Evolutionary conservation across 2,329 filamentous ascomycete species (phyloP).

Genomic region (Polytolypa hystricis): DNA sequence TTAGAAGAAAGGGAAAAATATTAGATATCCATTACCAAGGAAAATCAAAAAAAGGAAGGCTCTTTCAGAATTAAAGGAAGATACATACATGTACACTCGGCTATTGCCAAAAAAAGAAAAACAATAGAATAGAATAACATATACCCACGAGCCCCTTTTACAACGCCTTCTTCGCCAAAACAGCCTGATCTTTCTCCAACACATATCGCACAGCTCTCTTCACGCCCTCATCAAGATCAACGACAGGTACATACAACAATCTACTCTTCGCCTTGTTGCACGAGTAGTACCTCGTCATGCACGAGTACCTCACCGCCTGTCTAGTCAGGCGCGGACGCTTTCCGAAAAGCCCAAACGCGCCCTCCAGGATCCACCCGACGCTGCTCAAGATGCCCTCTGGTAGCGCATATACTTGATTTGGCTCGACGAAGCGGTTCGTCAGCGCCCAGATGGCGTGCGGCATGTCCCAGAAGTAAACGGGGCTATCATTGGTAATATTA

Average conservation of each 20-base stretch:
- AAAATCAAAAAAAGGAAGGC: no score
- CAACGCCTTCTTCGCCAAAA: slow-evolving; percentile 30
- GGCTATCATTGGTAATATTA: slow-evolving; percentile 80
- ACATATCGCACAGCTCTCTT: slow-evolving; percentile 35
- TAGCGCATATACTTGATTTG: slow-evolving; percentile 30
- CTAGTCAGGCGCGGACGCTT: slow-evolving; percentile 36
- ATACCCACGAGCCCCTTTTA: slow-evolving; percentile 17
- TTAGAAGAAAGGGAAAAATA: no score
- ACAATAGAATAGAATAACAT: slow-evolving; percentile 16
- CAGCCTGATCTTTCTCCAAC: slow-evolving; percentile 22
- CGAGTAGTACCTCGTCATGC: slow-evolving; percentile 39
- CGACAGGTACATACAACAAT: slow-evolving; percentile 35
- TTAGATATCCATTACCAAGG: no score
- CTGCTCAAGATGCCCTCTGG: slow-evolving; percentile 29
- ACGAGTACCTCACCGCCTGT: slow-evolving; percentile 36
- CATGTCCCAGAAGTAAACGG: slow-evolving; percentile 87
- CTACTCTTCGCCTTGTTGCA: slow-evolving; percentile 36
- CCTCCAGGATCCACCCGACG: slow-evolving; percentile 33
- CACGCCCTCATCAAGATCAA: slow-evolving; percentile 36
- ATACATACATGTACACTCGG: no score
- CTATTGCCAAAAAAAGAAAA: slow-evolving; percentile 1
- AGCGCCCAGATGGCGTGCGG: slow-evolving; percentile 63
- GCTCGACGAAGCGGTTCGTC: slow-evolving; percentile 34
- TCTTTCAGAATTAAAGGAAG: no score
- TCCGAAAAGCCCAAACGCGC: slow-evolving; percentile 32